These are phyloP conservation scores for Metschnikowia picachoensis DNA, from an alignment of 805 yeast genomes.

Conservation along the genomic window DNA sequence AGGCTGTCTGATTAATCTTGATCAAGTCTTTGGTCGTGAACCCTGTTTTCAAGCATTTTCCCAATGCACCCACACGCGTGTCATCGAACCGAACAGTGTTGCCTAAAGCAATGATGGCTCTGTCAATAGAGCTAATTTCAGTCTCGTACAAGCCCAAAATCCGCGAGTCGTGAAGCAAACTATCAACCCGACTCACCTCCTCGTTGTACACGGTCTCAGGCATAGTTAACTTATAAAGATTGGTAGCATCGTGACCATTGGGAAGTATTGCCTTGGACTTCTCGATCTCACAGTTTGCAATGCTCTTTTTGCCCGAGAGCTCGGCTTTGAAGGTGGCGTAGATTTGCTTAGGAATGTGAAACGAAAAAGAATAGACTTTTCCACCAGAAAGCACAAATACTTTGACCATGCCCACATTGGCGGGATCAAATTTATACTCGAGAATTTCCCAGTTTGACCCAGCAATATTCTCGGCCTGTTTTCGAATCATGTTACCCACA, in stretches of 20 bases:
- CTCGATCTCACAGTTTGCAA: conserved; percentile 53
- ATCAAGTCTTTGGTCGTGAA: conserved; percentile 62
- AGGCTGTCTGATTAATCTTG: conserved; percentile 44
- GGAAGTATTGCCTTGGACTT: conserved; percentile 64
- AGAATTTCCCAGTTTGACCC: conserved; percentile 83
- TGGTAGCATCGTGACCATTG: conserved; percentile 52
- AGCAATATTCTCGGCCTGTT: conserved; percentile 75
- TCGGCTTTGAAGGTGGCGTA: conserved; percentile 62
- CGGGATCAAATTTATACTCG: conserved; percentile 55
- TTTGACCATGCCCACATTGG: conserved; percentile 68
- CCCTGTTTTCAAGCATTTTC: conserved; percentile 81
- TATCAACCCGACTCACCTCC: conserved; percentile 54
- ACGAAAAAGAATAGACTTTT: conserved; percentile 66
- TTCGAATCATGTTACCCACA: conserved; percentile 66
- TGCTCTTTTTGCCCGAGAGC: conserved; percentile 34
- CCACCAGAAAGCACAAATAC: conserved; percentile 68
- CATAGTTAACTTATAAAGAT: conserved; percentile 62
- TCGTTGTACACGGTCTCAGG: conserved; percentile 58
- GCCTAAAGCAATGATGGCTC: conserved; percentile 80
- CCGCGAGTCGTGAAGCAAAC: conserved; percentile 58
- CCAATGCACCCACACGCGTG: conserved; percentile 73
- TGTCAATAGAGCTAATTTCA: conserved; percentile 58
- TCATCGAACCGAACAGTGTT: conserved; percentile 66
- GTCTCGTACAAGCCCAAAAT: conserved; percentile 76
- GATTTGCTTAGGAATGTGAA: conserved; percentile 71